Conservation (phyloP, 106 monocot species). For the Apostasia ramifera region DNA sequence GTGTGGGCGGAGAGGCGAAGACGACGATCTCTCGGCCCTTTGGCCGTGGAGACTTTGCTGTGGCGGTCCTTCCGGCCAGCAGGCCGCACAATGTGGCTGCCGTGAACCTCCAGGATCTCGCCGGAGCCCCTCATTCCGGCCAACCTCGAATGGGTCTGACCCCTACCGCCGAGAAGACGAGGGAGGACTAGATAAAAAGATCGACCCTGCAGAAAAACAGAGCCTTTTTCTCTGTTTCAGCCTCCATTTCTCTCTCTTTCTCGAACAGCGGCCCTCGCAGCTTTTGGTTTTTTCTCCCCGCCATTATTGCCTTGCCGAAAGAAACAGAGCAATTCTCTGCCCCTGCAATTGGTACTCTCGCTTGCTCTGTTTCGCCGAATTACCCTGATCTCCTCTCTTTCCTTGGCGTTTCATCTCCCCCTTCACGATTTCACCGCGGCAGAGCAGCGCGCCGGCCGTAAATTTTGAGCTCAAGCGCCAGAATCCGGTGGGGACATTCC, state of each 20-base stretch:
- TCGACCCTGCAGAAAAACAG: not conserved
- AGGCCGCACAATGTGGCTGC: conserved; percentile 64
- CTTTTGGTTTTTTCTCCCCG: not conserved
- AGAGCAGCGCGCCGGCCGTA: too few relatives aligned
- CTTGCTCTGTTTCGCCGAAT: too few relatives aligned
- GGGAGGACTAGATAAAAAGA: conserved; percentile 8
- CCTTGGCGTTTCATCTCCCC: too few relatives aligned
- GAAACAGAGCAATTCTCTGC: not conserved
- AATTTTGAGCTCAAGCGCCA: too few relatives aligned
- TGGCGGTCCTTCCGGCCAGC: conserved; percentile 70
- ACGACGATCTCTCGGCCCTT: conserved; percentile 61
- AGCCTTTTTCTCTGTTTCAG: not conserved
- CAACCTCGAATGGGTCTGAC: not conserved
- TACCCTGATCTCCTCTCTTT: too few relatives aligned
- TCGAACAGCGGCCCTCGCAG: too few relatives aligned
- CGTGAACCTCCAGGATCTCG: conserved; percentile 54
- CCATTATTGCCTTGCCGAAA: conserved; percentile 9
- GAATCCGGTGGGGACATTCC: too few relatives aligned
- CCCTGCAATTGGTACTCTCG: too few relatives aligned
- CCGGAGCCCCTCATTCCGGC: conserved; percentile 15
- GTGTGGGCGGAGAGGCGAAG: conserved; percentile 68
- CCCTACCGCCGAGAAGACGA: not conserved
- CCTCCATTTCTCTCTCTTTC: too few relatives aligned
- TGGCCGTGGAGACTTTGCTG: conserved; percentile 78
- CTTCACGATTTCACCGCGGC: too few relatives aligned